A percentile compares a stretch with the other conserved stretches of the same genome.
Evolutionary conservation across 2,329 filamentous ascomycete species (phyloP).

Genomic region (Coniochaeta hoffmannii): DNA sequence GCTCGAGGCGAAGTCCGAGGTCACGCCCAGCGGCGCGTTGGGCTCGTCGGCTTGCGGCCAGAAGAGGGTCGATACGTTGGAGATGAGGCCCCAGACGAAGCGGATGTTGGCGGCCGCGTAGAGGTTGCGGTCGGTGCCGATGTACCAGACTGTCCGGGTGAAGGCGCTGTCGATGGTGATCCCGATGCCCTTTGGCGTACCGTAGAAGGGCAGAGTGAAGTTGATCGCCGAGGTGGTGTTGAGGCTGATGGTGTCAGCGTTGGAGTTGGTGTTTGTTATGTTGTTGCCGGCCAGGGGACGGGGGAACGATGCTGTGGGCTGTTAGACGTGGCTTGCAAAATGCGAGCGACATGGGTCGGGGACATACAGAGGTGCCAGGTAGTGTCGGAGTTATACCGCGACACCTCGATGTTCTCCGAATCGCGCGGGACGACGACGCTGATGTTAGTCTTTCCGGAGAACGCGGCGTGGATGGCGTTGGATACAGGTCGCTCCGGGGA

Average conservation of each 20-base stretch:
- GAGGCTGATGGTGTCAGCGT: conserved; percentile 12
- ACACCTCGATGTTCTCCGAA: conserved; percentile 21
- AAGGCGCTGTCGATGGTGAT: conserved; percentile 19
- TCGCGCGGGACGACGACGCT: conserved; percentile 25
- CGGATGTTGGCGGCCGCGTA: conserved; percentile 21
- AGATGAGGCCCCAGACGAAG: conserved; percentile 19
- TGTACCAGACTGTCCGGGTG: conserved; percentile 26
- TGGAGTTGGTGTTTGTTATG: conserved; percentile 17
- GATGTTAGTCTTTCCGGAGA: conserved; percentile 22
- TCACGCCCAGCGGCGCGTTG: conserved; percentile 20
- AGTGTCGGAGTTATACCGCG: conserved; percentile 18
- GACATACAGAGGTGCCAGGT: conserved; percentile 26
- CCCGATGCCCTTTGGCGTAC: conserved; percentile 18
- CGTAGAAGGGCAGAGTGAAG: conserved; percentile 23
- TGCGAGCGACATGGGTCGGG: neutral
- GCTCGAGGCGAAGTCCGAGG: conserved; percentile 16
- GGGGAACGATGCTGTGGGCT: conserved; percentile 23
- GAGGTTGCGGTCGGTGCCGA: conserved; percentile 27
- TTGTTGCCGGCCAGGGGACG: conserved; percentile 18
- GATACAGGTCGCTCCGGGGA: conserved; percentile 20
- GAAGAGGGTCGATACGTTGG: conserved; percentile 14
- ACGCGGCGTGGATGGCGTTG: conserved; percentile 22
- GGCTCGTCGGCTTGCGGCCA: conserved; percentile 24
- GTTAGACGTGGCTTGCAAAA: conserved; percentile 8
- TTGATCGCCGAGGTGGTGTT: conserved; percentile 14